Evolutionary conservation across 1,284 basidiomycete species (phyloP).

Genomic region (Fistulina hepatica): DNA sequence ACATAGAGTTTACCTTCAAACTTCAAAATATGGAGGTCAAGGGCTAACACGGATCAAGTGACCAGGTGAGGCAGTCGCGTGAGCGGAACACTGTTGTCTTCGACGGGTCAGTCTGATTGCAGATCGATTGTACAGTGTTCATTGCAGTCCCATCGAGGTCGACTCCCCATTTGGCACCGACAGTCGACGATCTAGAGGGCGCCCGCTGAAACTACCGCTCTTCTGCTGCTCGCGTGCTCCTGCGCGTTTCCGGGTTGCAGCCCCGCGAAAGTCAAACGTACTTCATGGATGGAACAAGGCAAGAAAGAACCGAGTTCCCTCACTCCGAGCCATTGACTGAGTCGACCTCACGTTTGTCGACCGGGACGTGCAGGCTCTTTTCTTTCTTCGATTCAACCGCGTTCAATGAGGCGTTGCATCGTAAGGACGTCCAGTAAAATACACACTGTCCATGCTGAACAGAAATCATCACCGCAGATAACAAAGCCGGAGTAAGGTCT

Average conservation of each 20-base stretch:
- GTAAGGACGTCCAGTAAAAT: constrained; percentile 28
- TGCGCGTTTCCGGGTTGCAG: neutral
- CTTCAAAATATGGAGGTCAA: too few species aligned
- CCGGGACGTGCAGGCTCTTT: constrained; percentile 45
- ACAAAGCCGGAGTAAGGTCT: constrained; percentile 54
- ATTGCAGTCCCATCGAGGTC: too few species aligned
- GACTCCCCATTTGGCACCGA: too few species aligned
- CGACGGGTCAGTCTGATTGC: too few species aligned
- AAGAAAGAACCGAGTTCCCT: constrained; percentile 11
- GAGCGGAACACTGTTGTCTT: too few species aligned
- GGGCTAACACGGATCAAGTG: too few species aligned
- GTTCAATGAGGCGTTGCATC: constrained; percentile 57
- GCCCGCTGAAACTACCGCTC: too few species aligned
- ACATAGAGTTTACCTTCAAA: too few species aligned
- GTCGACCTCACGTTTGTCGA: constrained; percentile 15
- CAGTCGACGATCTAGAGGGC: too few species aligned
- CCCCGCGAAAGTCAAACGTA: neutral
- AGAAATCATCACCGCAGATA: constrained; percentile 32
- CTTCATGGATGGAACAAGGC: constrained; percentile 72
- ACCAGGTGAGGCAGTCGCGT: too few species aligned
- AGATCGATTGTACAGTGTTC: too few species aligned
- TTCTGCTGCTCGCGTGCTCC: too few species aligned
- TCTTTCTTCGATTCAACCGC: constrained; percentile 40
- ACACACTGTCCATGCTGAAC: constrained; percentile 9
- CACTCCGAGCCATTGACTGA: constrained; percentile 12